These are phyloP conservation scores for Nannizzia gypsea DNA, from an alignment of 2,329 filamentous ascomycete genomes.

Conservation along the genomic window DNA sequence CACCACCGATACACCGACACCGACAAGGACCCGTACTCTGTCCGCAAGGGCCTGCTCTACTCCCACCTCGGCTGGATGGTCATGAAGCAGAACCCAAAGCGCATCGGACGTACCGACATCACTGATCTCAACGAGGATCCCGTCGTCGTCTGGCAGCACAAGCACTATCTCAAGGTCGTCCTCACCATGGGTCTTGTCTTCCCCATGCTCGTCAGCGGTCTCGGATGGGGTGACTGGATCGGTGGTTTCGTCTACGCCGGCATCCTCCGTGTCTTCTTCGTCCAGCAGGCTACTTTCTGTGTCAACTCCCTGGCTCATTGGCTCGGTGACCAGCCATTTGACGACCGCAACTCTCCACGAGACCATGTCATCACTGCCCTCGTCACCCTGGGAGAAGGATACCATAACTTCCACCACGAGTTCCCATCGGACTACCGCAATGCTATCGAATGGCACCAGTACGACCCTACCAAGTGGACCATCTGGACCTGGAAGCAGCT, in stretches of 20 bases:
- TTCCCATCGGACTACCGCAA: conserved; percentile 91
- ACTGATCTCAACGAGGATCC: conserved; percentile 77
- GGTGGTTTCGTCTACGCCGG: conserved; percentile 78
- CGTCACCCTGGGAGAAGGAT: conserved; percentile 75
- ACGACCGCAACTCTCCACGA: conserved; percentile 82
- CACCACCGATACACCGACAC: conserved; percentile 90
- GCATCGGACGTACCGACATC: conserved; percentile 77
- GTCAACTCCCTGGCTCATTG: conserved; percentile 86
- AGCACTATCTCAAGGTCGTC: conserved; percentile 71
- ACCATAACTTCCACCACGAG: conserved; percentile 94
- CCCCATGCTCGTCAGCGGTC: conserved; percentile 61
- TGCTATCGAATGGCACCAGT: conserved; percentile 82
- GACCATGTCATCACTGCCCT: conserved; percentile 79
- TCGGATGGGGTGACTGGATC: conserved; percentile 68
- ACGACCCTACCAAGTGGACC: conserved; percentile 82
- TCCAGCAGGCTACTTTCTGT: conserved; percentile 86
- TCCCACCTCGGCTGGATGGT: conserved; percentile 84
- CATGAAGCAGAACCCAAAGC: conserved; percentile 86
- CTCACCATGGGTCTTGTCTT: conserved; percentile 65
- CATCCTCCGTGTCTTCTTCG: conserved; percentile 77
- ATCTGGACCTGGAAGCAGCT: conserved; percentile 78
- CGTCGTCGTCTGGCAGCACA: conserved; percentile 79
- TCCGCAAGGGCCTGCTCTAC: conserved; percentile 77
- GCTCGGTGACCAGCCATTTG: conserved; percentile 85
- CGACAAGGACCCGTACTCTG: conserved; percentile 82